Conservation (phyloP, 805 yeast genomes). For the Myxozyma vanderwaltii region DNA sequence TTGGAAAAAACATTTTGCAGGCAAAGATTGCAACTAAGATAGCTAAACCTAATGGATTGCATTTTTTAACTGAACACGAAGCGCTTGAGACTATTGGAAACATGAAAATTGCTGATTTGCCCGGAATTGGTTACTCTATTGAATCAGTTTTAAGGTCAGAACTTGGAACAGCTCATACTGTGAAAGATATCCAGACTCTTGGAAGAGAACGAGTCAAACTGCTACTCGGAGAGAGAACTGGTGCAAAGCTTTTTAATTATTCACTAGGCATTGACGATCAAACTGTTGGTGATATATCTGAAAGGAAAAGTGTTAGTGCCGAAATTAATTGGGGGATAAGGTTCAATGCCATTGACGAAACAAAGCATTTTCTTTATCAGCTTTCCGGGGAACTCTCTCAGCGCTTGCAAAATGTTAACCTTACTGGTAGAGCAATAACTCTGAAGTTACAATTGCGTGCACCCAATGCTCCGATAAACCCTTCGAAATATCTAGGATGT, state of each 20-base stretch:
- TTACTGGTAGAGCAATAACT: slow-evolving; percentile 59
- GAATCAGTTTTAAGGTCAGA: slow-evolving; percentile 50
- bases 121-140: slow-evolving; percentile 50
- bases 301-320: slow-evolving; percentile 76
- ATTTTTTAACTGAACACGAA: slow-evolving; percentile 42
- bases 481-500: slow-evolving; percentile 81
- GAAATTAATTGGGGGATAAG: slow-evolving; percentile 93
- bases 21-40: slow-evolving; percentile 72
- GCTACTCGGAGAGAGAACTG: slow-evolving; percentile 70
- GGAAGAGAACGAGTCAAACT: slow-evolving; percentile 46
- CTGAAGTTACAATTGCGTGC: slow-evolving; percentile 68
- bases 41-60: slow-evolving; percentile 81
- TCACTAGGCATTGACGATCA: slow-evolving; percentile 70
- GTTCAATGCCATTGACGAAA: slow-evolving; percentile 60
- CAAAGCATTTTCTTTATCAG: slow-evolving; percentile 61
- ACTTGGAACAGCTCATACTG: slow-evolving; percentile 39
- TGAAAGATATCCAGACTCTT: slow-evolving; percentile 48
- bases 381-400: slow-evolving; percentile 61
- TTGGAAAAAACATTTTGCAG: slow-evolving; percentile 68
- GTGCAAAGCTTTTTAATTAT: slow-evolving; percentile 60
- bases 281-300: slow-evolving; percentile 53
- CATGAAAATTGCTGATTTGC: slow-evolving; percentile 46
- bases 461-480: slow-evolving; percentile 66
- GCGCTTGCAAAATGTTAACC: slow-evolving; percentile 52
- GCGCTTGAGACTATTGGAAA: slow-evolving; percentile 43